phyloP scores from a whole-genome alignment of 768 basidiomycete genomes.

The Suillus subluteus region DNA sequence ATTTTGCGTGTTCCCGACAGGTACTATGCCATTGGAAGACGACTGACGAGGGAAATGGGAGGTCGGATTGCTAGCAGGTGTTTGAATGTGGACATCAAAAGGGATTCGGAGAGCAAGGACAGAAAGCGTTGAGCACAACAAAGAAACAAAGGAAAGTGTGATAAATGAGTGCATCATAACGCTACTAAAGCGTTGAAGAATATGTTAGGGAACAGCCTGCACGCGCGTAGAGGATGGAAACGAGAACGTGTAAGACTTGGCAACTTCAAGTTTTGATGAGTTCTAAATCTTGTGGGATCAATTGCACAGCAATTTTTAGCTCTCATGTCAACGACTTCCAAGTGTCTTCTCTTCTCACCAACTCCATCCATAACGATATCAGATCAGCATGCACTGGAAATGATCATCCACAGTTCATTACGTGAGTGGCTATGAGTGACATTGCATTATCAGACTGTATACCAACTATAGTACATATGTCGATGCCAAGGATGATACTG shows the following conservation, averaged over 20 bases:
- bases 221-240: constrained; percentile 1
- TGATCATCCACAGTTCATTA: not conserved
- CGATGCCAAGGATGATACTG: not conserved
- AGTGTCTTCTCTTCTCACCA: not conserved
- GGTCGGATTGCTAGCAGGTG: constrained; percentile 13
- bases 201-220: constrained; percentile 4
- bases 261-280: not conserved
- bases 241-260: not conserved
- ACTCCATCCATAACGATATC: not conserved
- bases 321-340: not conserved
- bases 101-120: constrained; percentile 37
- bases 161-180: constrained; percentile 29
- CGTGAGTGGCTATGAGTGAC: not conserved
- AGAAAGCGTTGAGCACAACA: constrained; percentile 18
- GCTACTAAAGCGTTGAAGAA: not conserved
- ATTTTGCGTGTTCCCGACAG: constrained; percentile 69
- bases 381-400: not conserved
- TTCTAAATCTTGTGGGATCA: not conserved
- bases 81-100: constrained; percentile 29
- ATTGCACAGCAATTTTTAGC: constrained; percentile 2
- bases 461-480: not conserved
- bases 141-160: constrained; percentile 27
- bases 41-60: constrained; percentile 29
- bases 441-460: not conserved
- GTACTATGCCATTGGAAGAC: constrained; percentile 33